These are phyloP conservation scores for Trichoderma orchidacearum DNA, from an alignment of 495 filamentous ascomycete species.

Conservation along the genomic window DNA sequence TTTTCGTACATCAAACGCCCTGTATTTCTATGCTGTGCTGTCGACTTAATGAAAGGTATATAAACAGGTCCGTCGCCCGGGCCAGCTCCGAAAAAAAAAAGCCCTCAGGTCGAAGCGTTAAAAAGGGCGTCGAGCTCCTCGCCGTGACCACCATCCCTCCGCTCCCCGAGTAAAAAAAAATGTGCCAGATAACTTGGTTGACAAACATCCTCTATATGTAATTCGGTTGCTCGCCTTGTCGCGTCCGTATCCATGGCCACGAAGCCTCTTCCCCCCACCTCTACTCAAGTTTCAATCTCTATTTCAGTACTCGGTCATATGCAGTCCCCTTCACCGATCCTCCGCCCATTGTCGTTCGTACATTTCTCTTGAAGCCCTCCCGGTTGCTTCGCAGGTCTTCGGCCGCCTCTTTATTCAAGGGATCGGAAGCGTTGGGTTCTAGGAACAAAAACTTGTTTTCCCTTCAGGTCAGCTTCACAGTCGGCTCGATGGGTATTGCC, in stretches of 20 bases:
- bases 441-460: slow-evolving; percentile 78
- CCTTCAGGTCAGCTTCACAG: neutral
- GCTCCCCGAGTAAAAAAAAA: neutral
- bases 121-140: too few species aligned
- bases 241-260: neutral
- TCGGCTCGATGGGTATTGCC: neutral
- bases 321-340: slow-evolving; percentile 55
- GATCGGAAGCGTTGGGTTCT: slow-evolving; percentile 90
- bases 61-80: neutral
- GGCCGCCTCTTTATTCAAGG: slow-evolving; percentile 95
- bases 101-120: neutral
- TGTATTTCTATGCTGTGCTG: neutral
- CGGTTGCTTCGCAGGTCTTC: slow-evolving; percentile 75
- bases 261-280: neutral
- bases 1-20: neutral
- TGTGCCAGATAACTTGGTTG: neutral
- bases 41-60: slow-evolving; percentile 1
- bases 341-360: slow-evolving; percentile 68
- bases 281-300: neutral
- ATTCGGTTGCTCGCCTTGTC: neutral
- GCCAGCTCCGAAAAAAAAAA: neutral
- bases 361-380: slow-evolving; percentile 85
- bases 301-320: slow-evolving; percentile 59
- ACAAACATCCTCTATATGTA: neutral
- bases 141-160: neutral